Conservation (phyloP, 2,329 filamentous ascomycete genomes). For the Didymella pomorum region DNA sequence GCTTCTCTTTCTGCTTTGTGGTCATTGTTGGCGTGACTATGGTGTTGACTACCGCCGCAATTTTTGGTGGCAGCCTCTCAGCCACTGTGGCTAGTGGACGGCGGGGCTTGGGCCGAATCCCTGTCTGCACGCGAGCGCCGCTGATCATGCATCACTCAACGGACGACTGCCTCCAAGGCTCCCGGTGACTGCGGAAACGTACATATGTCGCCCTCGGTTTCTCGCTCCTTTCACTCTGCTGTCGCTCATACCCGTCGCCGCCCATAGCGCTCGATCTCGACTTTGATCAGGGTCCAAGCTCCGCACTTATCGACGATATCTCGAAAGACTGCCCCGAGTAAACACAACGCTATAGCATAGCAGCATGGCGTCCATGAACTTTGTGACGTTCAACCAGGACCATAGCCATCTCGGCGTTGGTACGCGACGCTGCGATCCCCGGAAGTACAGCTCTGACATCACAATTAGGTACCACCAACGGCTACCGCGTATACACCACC, state of each 20-base stretch:
- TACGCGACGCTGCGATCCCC: slow-evolving; percentile 55
- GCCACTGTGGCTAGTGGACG: slow-evolving; percentile 28
- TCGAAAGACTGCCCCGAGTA: slow-evolving; percentile 14
- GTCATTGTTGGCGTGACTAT: slow-evolving; percentile 21
- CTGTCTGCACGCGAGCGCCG: slow-evolving; percentile 28
- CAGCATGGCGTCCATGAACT: slow-evolving; percentile 73
- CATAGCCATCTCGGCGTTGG: slow-evolving; percentile 96
- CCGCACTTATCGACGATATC: slow-evolving; percentile 18
- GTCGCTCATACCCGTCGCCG: slow-evolving; percentile 18
- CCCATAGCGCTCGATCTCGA: slow-evolving; percentile 18
- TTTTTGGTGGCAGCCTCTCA: slow-evolving; percentile 21
- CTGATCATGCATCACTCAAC: slow-evolving; percentile 18
- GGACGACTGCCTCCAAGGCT: slow-evolving; percentile 20
- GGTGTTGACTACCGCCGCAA: slow-evolving; percentile 14
- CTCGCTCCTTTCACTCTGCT: slow-evolving; percentile 4
- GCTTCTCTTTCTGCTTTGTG: slow-evolving; percentile 20
- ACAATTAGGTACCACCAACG: slow-evolving; percentile 79
- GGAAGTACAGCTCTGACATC: slow-evolving; percentile 16
- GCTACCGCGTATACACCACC: slow-evolving; percentile 95
- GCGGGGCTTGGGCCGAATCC: slow-evolving; percentile 36
- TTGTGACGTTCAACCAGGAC: slow-evolving; percentile 99
- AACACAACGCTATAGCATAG: slow-evolving; percentile 6
- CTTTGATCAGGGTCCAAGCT: slow-evolving; percentile 28
- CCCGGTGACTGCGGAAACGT: slow-evolving; percentile 13
- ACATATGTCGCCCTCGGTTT: slow-evolving; percentile 26